These are phyloP conservation scores for Sequoiadendron giganteum DNA, from an alignment of 75 land plant species.

Conservation along the genomic window DNA sequence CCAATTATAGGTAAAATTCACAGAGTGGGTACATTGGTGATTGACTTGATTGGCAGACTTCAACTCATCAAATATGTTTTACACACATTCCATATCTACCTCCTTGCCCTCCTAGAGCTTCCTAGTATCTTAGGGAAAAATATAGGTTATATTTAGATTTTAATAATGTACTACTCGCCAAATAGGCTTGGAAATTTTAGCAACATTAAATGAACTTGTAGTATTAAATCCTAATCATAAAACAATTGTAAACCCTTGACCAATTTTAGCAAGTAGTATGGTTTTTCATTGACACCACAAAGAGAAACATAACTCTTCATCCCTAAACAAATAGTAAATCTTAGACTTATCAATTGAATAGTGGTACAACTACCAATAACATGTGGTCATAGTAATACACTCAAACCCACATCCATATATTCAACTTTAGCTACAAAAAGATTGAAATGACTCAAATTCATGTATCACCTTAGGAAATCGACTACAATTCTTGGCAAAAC, in stretches of 20 bases:
- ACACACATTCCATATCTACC: no score
- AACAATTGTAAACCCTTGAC: background rate
- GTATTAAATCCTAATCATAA: no score
- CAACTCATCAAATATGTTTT: no score
- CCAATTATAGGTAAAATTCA: no score
- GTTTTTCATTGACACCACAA: background rate
- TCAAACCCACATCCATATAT: background rate
- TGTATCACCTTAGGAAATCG: background rate
- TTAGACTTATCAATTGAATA: background rate
- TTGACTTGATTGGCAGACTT: no score
- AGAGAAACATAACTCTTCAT: background rate
- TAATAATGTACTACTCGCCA: no score
- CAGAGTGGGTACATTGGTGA: no score
- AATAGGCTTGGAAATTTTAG: no score
- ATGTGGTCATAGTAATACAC: background rate
- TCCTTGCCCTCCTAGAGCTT: no score
- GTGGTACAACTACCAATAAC: background rate
- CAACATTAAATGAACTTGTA: no score
- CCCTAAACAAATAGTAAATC: background rate
- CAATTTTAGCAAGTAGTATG: background rate
- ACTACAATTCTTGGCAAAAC: background rate
- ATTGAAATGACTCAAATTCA: background rate
- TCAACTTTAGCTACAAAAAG: background rate
- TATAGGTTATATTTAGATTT: no score
- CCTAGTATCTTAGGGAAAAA: no score